Evolutionary conservation across 805 yeast species (phyloP), one percentile per base, ranked within the genome.

Genomic region (Saturnispora hagleri): DNA sequence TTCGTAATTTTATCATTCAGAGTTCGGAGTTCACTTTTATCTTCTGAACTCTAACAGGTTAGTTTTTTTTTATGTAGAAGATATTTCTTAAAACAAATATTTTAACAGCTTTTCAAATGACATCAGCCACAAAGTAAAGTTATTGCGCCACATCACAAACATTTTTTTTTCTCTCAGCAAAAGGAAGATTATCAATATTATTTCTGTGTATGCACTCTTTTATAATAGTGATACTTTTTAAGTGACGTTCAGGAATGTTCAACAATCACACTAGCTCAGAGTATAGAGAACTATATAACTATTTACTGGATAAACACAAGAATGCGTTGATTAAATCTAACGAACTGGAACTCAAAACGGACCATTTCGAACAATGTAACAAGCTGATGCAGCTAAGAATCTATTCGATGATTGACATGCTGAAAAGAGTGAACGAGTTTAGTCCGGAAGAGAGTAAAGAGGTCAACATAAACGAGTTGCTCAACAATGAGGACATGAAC

Each of bases 361-460:
- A 24, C 17, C 35, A 49, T 20, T 31, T 49, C 12, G 47, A 43
- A 5, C 51, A 49, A 27, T 35, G 51, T 33, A 35, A 10, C 20
- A 34, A 35, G 9, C 31, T 49, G 18, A 43, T 49, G 47, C 51
- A 43, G 36, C 9, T 49, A 18, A 43, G 51, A 43, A 43, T 49
- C 22, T 35, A 46, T 15, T 34, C 42, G 12, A n/a, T 49, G 33
- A n/a, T 49, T 18, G 33, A 27, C 24, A 28, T 24, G 28, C 20
- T 49, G 28, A 18, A 24, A 13, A 49, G 34, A 12, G 42, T 22
- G 12, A 34, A 49, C 34, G 36, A n/a, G 8, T 34, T 24, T 12
- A 41, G 15, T 18, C 15, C 22, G 6, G 15, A 38, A 17, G 42
- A 17, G 13, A 10, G 10, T 3, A 38, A 18, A 8, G 24, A 38